Evolutionary conservation across 2,329 filamentous ascomycete genomes (phyloP), one percentile per base, ranked within the genome.

Genomic region (Aspergillus spinulosporus): DNA sequence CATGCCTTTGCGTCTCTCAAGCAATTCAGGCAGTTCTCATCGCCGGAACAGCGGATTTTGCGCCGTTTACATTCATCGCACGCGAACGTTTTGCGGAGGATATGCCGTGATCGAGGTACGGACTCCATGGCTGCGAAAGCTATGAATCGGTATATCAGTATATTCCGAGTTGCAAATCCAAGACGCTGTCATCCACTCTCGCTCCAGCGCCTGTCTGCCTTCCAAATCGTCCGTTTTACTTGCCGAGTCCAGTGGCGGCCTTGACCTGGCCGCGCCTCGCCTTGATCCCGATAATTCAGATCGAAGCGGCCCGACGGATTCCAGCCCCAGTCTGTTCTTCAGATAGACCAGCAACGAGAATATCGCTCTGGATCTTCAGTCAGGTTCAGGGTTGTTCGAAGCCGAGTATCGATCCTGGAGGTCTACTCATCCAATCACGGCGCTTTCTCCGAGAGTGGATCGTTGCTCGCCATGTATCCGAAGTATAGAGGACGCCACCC

Each of bases 61-160:
- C 61, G 58, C n/a, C 58, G 58, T 29, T 60, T 62, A 42, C 61
- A 63, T 37, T 62, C 58, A 54, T 63, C 61, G 39, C 61, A 63
- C 8, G 61, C 60, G 43, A 56, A 63, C 1, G 60, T 47, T 46
- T 62, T 63, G 44, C 61, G 61, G 11, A 63, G 50, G 4, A 63
- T 55, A 15, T 52, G 61, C 21, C 58, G 51, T 32, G 51, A 45
- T 9, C 55, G 58, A 54, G 50, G 14, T 12, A 42, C 8, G n/a
- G 45, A 39, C 29, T 54, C 52, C 52, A 54, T 54, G 21, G 14
- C 15, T 15, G 39, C 14, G 39, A 7, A 11, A 21, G 21, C 21
- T 9, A 42, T 42, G 21, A 21, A 21, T 21, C 21, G 21, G 39
- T 21, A 51, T 2, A 29, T 29, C 21, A 29, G 11, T 14, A n/a